phyloP scores from a whole-genome alignment of 176 grass and related monocot genomes.

The Aegilops speltoides region DNA sequence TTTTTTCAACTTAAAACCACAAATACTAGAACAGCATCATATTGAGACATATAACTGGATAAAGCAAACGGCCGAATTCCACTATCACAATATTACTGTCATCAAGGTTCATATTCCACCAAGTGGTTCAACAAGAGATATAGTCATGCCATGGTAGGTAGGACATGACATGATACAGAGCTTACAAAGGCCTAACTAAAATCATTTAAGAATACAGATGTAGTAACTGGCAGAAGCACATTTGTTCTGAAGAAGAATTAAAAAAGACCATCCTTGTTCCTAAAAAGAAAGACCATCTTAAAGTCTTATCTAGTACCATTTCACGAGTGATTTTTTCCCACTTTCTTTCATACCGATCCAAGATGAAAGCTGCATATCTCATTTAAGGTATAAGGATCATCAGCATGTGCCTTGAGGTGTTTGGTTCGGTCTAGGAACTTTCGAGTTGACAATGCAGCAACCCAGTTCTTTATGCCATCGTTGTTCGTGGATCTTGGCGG shows the following conservation, averaged over 20 bases:
- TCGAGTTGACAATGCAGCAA: neutral
- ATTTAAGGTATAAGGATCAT: conserved; percentile 7
- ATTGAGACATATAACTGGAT: neutral
- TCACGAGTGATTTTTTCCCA: neutral
- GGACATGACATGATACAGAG: neutral
- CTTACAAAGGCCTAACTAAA: neutral
- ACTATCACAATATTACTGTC: neutral
- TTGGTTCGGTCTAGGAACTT: neutral
- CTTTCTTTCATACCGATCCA: neutral
- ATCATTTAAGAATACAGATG: neutral
- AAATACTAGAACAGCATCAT: neutral
- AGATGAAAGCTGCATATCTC: neutral
- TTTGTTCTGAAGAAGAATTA: neutral
- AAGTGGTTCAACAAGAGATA: neutral
- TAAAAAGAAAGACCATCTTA: neutral
- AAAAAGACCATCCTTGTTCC: neutral
- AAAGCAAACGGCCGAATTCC: neutral
- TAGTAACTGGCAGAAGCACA: neutral
- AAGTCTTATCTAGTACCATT: neutral
- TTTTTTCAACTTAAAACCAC: neutral
- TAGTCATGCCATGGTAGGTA: neutral
- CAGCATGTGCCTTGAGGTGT: neutral
- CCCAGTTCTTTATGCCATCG: no score
- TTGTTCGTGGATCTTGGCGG: neutral
- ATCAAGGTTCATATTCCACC: neutral